These are phyloP conservation scores for Flueggea neowawraea DNA, from an alignment of 441 rosid species.

Conservation along the genomic window DNA sequence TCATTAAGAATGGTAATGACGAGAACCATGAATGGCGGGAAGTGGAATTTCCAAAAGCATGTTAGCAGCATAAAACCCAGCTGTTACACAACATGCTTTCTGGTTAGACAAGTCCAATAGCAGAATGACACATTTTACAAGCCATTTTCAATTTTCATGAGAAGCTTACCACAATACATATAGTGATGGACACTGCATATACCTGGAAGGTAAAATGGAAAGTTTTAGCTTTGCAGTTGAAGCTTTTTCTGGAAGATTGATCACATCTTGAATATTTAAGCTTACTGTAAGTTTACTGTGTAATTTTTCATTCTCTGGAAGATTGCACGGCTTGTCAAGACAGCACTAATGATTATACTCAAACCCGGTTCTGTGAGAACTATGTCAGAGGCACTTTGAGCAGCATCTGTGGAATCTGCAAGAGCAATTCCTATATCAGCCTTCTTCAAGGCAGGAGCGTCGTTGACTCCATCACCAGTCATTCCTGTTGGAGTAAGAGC, in stretches of 20 bases:
- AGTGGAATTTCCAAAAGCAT: conserved; percentile 84
- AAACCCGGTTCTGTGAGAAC: conserved; percentile 91
- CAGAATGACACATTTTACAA: background rate
- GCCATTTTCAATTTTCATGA: background rate
- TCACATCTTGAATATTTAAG: too few species aligned
- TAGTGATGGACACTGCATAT: conserved; percentile 91
- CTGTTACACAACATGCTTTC: conserved; percentile 30
- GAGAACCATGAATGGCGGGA: conserved; percentile 93
- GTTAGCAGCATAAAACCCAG: conserved; percentile 88
- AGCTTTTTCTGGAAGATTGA: too few species aligned
- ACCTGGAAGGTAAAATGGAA: conserved; percentile 41
- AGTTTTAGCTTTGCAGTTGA: too few species aligned
- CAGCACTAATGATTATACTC: conserved; percentile 83
- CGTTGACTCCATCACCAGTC: conserved; percentile 97
- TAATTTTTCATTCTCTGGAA: conserved; percentile 98
- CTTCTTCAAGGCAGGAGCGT: conserved; percentile 93
- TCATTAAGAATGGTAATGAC: conserved; percentile 94
- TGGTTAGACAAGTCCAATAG: background rate
- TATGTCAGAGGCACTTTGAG: conserved; percentile 85
- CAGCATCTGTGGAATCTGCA: conserved; percentile 91
- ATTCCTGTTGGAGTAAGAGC: conserved; percentile 37
- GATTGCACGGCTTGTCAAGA: conserved; percentile 77
- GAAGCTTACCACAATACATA: conserved; percentile 91
- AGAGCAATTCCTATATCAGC: conserved; percentile 96
- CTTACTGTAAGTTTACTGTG: conserved; percentile 19